Evolutionary conservation across 192 early-diverging fungal genomes (phyloP).

Genomic region (Mortierella hygrophila): DNA sequence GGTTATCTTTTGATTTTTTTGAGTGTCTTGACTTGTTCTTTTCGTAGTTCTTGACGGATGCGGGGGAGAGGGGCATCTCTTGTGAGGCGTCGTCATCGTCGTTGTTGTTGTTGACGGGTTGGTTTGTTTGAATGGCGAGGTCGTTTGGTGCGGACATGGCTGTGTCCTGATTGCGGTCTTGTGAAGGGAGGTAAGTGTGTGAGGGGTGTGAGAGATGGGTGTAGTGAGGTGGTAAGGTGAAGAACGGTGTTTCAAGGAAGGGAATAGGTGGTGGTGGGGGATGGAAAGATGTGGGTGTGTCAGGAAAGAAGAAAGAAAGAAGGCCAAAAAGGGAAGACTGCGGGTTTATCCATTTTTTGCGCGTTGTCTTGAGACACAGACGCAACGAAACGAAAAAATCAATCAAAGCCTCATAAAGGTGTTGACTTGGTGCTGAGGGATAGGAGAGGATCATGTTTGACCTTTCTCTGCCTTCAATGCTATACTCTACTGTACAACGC

Average conservation of each 20-base stretch:
- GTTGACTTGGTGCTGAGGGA: not conserved
- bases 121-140: conserved; percentile 18
- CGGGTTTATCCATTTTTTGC: not conserved
- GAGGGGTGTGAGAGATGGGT: not conserved
- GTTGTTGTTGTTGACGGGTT: not conserved
- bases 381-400: not conserved
- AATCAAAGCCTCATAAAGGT: not conserved
- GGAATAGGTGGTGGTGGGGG: not conserved
- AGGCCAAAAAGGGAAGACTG: no score
- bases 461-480: no score
- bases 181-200: not conserved
- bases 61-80: conserved; percentile 41
- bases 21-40: conserved; percentile 28
- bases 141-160: conserved; percentile 17
- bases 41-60: conserved; percentile 36
- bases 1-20: conserved; percentile 8
- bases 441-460: no score
- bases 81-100: conserved; percentile 30
- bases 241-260: no score
- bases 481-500: no score
- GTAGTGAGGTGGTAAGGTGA: not conserved
- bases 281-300: not conserved
- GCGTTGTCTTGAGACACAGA: not conserved
- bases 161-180: not conserved
- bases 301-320: no score